Conservation (phyloP, 2,329 filamentous ascomycete genomes). For the Fusarium falciforme region DNA sequence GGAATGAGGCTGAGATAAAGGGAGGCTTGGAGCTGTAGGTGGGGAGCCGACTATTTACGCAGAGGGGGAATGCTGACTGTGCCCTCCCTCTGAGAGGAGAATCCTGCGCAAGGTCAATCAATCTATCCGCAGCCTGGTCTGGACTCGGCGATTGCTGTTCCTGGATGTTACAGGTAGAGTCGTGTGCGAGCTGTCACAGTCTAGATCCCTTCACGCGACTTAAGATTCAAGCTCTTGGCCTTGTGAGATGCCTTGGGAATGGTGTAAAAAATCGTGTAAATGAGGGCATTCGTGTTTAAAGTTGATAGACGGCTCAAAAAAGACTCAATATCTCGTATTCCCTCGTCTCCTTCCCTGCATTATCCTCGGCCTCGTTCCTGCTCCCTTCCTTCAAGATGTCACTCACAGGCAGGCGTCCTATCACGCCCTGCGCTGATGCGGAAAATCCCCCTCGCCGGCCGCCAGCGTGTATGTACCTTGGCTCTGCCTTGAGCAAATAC, state of each 20-base stretch:
- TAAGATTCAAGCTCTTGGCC: background rate
- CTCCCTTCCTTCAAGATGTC: constrained; percentile 3
- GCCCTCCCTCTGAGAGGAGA: background rate
- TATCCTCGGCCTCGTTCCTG: background rate
- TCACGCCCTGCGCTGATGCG: constrained; percentile 7
- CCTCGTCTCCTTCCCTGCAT: background rate
- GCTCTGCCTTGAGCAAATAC: background rate
- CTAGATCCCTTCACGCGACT: constrained; percentile 11
- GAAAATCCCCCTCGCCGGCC: constrained; percentile 23
- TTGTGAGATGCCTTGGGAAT: background rate
- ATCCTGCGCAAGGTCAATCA: background rate
- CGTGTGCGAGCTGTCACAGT: constrained; percentile 2
- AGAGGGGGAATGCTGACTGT: background rate
- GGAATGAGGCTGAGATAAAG: background rate
- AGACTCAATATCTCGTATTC: background rate
- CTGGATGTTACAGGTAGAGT: constrained; percentile 3
- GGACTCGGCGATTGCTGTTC: background rate
- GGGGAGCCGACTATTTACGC: background rate
- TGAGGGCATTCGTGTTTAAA: background rate
- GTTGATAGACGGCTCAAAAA: background rate
- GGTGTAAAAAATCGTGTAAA: background rate
- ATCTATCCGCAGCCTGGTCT: background rate
- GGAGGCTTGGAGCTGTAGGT: background rate
- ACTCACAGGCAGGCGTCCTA: constrained; percentile 11
- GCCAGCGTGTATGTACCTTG: background rate